Evolutionary conservation across 805 yeast species (phyloP), one percentile per base, ranked within the genome.

Genomic region (Barnettozyma sp.): DNA sequence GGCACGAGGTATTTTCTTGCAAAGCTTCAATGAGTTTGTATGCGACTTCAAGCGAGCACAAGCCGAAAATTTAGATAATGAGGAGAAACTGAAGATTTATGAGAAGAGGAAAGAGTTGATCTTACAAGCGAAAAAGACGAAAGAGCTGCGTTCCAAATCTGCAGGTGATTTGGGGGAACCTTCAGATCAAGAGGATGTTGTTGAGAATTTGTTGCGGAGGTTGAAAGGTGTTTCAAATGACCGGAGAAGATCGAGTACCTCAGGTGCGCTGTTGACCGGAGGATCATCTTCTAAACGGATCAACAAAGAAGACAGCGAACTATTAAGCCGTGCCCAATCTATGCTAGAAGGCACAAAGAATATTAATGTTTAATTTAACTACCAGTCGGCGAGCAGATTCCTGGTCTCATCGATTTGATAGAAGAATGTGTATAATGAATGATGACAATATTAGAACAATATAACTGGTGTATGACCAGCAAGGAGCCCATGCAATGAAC

Each of bases 191-290:
- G 67, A 63, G 20, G 73, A 65, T 10, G 77, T 86, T 27, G 86
- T 92, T 82, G 98, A 92, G 56, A 74, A 81, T 23, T 65, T 92
- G 33, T 68, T 92, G 39, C 94, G 87, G 55, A 85, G 82, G 52
- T 70, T 92, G 51, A 81, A 87, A 52, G 87, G 88, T 13, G 84
- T 29, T 7, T 28, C 39, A 25, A 30, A 85, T 5, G 62, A 43
- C 9, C 46, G 49, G 39, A 46, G 55, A 40, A 43, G 50, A 30
- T 40, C 36, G 2, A 52, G 49, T 33, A 35, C 50, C 0, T 29
- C 45, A n/a, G 42, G 44, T 4, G 36, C 32, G 8, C 13, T 23
- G 12, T 11, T 19, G n/a, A n/a, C 11, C 3, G 22, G 26, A n/a
- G 16, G 24, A n/a, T 18, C n/a, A n/a, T n/a, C n/a, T n/a, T n/a